A percentile compares a stretch with the other conserved stretches of the same genome.
phyloP scores from a whole-genome alignment of 1,284 basidiomycete genomes.

The Butyriboletus appendiculatus region DNA sequence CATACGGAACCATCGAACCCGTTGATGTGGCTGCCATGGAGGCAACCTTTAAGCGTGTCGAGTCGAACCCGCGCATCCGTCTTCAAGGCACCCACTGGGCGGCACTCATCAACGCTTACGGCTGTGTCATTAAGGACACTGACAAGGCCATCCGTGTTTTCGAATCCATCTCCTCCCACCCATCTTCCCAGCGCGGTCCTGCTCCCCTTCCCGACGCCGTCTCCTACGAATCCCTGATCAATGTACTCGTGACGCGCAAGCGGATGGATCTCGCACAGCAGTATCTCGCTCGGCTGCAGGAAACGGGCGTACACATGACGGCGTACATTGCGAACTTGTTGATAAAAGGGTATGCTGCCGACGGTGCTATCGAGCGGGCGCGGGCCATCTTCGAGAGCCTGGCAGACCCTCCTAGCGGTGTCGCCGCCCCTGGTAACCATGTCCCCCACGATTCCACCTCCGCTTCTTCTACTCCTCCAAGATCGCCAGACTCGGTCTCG shows the following conservation, averaged over 20 bases:
- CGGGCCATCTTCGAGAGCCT: constrained; percentile 85
- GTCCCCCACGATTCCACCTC: constrained; percentile 56
- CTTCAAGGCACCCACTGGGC: constrained; percentile 92
- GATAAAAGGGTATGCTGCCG: constrained; percentile 85
- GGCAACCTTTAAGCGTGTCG: constrained; percentile 65
- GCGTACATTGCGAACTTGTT: constrained; percentile 95
- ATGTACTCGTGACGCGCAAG: constrained; percentile 80
- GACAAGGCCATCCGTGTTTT: constrained; percentile 80
- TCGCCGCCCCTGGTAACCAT: constrained; percentile 91
- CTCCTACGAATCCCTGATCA: constrained; percentile 89
- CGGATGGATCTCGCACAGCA: constrained; percentile 78
- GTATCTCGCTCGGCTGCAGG: constrained; percentile 67
- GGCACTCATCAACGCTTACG: constrained; percentile 89
- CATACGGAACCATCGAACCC: constrained; percentile 87
- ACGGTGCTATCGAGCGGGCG: constrained; percentile 70
- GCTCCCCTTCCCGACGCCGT: constrained; percentile 74
- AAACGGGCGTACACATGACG: constrained; percentile 80
- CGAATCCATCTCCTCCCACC: constrained; percentile 65
- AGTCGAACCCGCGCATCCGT: constrained; percentile 49
- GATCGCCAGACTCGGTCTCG: constrained; percentile 56
- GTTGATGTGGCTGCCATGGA: constrained; percentile 80
- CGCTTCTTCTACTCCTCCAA: constrained; percentile 9
- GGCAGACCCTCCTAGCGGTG: constrained; percentile 81
- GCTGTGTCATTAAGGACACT: constrained; percentile 79
- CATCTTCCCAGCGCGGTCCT: constrained; percentile 39